Percentiles rank a stretch among this genome's conserved stretches.
These are phyloP conservation scores for Salix suchowensis DNA, from an alignment of 345 rosid species.

Conservation along the genomic window DNA sequence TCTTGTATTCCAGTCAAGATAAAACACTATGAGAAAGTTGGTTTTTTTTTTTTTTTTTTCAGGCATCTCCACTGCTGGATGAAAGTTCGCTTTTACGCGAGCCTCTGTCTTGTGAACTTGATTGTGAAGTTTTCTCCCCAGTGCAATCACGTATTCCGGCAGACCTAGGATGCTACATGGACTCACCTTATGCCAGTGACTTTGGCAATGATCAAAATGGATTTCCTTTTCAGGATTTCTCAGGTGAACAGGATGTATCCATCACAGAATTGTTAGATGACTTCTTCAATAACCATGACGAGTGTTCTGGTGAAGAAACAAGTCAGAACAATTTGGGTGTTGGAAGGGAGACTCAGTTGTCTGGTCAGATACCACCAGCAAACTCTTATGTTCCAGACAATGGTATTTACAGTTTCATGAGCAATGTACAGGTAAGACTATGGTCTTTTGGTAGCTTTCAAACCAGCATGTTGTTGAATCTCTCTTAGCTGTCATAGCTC, in stretches of 20 bases:
- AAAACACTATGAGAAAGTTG: neutral
- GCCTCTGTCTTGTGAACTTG: constrained; percentile 29
- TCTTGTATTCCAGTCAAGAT: neutral
- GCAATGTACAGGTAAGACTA: constrained; percentile 41
- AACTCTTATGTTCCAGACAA: constrained; percentile 24
- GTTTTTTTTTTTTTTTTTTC: neutral
- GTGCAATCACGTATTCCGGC: constrained; percentile 29
- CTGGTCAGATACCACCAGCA: constrained; percentile 19
- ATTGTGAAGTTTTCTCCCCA: constrained; percentile 46
- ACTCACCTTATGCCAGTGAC: constrained; percentile 60
- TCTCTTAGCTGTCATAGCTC: neutral
- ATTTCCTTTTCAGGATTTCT: constrained; percentile 50
- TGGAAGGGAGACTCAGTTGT: constrained; percentile 31
- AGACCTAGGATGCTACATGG: constrained; percentile 34
- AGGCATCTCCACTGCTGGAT: constrained; percentile 36
- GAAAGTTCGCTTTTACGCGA: constrained; percentile 22
- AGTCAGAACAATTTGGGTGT: constrained; percentile 25
- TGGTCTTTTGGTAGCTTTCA: neutral
- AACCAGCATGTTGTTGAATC: neutral
- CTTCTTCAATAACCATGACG: constrained; percentile 41
- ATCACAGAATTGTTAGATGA: constrained; percentile 49
- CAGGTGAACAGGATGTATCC: constrained; percentile 47
- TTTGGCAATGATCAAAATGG: constrained; percentile 57
- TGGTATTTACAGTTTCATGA: constrained; percentile 5
- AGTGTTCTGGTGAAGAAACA: constrained; percentile 39